A percentile compares a stretch with the other conserved stretches of the same genome.
phyloP scores from a whole-genome alignment of 305 asterid genomes.

The Fraxinus velutina region DNA sequence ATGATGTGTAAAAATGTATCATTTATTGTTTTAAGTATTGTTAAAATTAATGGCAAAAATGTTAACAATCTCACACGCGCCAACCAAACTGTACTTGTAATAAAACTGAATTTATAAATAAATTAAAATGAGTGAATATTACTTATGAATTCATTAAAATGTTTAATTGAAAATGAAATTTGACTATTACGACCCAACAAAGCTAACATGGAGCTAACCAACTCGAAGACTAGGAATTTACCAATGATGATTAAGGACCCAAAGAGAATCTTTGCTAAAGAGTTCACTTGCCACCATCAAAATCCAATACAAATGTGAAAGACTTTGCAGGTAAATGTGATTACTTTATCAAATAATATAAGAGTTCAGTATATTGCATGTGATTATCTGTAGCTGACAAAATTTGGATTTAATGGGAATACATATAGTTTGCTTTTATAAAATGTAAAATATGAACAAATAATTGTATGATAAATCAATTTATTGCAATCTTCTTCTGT shows the following conservation, averaged over 20 bases:
- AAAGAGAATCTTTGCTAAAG: neutral
- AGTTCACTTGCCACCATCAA: neutral
- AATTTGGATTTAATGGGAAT: neutral
- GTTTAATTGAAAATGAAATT: neutral
- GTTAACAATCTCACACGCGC: neutral
- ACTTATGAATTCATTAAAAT: neutral
- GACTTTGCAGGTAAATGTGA: neutral
- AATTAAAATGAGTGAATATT: neutral
- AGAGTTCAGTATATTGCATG: neutral
- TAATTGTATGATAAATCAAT: neutral
- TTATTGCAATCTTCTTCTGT: neutral
- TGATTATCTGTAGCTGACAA: neutral
- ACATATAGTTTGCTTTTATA: neutral
- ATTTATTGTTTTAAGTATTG: too few species aligned
- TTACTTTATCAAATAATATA: neutral
- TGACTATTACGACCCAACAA: neutral
- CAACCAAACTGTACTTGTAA: neutral
- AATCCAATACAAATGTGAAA: neutral
- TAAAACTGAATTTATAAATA: neutral
- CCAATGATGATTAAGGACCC: neutral
- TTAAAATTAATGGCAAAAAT: neutral
- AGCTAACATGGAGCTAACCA: neutral
- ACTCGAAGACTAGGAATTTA: neutral
- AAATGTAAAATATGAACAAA: conserved; percentile 1
- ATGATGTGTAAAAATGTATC: too few species aligned